These are phyloP conservation scores for Mikania micrantha DNA, from an alignment of 129 eudicot genomes.

Conservation along the genomic window DNA sequence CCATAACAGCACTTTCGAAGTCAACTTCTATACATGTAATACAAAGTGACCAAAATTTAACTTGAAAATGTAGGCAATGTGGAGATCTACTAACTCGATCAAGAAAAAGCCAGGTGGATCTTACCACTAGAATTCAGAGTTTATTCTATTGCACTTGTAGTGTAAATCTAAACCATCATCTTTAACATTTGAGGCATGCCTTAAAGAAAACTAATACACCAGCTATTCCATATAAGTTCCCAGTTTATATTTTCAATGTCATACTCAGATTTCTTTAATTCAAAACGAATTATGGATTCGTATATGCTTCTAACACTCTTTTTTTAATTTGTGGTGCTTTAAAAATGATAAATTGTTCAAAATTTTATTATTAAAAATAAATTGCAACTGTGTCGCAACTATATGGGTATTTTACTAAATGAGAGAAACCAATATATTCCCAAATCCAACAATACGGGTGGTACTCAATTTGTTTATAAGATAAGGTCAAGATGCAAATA, in stretches of 20 bases:
- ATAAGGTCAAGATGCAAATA: conserved; percentile 4
- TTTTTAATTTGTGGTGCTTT: conserved; percentile 3
- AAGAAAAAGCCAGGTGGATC: not conserved
- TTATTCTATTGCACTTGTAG: not conserved
- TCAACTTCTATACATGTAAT: not conserved
- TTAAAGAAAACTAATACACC: not conserved
- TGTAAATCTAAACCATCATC: not conserved
- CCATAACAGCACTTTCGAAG: not conserved
- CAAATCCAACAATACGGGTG: not conserved
- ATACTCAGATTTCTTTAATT: not conserved
- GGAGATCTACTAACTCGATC: conserved; percentile 2
- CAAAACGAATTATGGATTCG: not conserved
- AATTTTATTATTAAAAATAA: not conserved
- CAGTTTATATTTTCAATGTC: not conserved
- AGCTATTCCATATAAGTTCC: not conserved
- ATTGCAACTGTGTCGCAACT: not conserved
- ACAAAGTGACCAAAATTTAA: not conserved
- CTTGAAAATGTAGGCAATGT: not conserved
- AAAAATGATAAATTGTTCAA: not conserved
- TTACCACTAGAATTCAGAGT: not conserved
- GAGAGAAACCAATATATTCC: not conserved
- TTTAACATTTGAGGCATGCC: not conserved
- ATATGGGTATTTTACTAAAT: not conserved
- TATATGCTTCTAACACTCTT: not conserved
- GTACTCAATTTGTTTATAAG: not conserved